Base-by-base conservation (phyloP, 2,329 filamentous ascomycete genomes). In the Diaporthe ampelina region DNA sequence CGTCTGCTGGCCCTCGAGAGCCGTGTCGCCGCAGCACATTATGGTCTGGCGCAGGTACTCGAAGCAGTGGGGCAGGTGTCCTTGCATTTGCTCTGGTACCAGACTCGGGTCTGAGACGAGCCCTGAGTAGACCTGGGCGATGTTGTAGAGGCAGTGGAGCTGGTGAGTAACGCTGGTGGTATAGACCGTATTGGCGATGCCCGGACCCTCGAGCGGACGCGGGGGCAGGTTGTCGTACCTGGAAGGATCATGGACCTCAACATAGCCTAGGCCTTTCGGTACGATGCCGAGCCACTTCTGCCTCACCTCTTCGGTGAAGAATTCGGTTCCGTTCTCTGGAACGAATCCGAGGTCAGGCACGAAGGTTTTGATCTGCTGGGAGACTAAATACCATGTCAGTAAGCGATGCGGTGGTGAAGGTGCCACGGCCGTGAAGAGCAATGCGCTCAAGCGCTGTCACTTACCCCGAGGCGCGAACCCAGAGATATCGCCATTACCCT, bases 101-200 rank as follows among this genome's bases (percentile, higher is more conserved):
- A 78, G 77, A 58, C 76, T 79, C 15, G 71, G 72, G 43, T 80
- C 77, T n/a, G 77, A 81, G 40, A 78, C 78, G n/a, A 79, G 76
- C 21, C 74, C 81, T 3, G 83, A 81, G 74, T 84, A 84, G 21
- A 81, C 81, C 63, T 81, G 78, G 21, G 82, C 80, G 58, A 87
- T 85, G 45, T 83, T 79, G 76, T 83, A 81, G 45, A 86, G 79
- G 75, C 85, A 86, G 76, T 86, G 84, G 3, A 86, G 80, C 77
- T 86, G 85, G 74, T 86, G 85, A 4, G 84, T 86, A 76, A 86
- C 81, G 2, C 82, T 83, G 0, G 85, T 85, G 1, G 85, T 85
- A 76, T 83, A 85, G 56, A 82, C 84, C 52, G 81, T 79, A 21
- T 80, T 77, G 4, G 79, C 76, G 73, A 80, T 84, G 24, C 77